These are phyloP conservation scores for Porphyra umbilicalis DNA, from an alignment of 31 red algal genomes.

Conservation along the genomic window DNA sequence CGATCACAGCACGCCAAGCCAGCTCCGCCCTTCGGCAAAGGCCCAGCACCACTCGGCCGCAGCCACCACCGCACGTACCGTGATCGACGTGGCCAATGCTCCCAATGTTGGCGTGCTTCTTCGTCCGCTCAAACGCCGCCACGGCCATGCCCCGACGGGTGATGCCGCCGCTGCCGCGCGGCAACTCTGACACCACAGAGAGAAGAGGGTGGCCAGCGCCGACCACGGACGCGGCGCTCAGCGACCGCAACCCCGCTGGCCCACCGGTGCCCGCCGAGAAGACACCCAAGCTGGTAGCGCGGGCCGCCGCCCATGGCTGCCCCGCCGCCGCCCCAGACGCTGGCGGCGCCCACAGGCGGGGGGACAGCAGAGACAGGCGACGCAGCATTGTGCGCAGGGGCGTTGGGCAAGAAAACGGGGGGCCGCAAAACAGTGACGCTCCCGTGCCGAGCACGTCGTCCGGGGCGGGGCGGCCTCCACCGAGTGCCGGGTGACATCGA, in stretches of 20 bases:
- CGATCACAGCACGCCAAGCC: too few relatives aligned
- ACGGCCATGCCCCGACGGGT: not conserved
- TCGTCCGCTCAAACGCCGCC: slow-evolving; percentile 45
- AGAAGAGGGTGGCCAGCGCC: not conserved
- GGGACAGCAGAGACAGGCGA: not conserved
- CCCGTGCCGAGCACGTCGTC: too few relatives aligned
- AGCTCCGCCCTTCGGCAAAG: too few relatives aligned
- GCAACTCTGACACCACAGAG: not conserved
- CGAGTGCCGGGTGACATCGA: too few relatives aligned
- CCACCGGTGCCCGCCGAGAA: not conserved
- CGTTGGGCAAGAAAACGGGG: too few relatives aligned
- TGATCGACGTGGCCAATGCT: slow-evolving; percentile 99
- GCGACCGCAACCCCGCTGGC: not conserved
- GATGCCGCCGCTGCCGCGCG: not conserved
- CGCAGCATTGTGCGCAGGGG: not conserved
- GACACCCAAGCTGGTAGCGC: not conserved
- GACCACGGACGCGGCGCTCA: not conserved
- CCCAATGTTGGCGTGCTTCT: slow-evolving; percentile 95
- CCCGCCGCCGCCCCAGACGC: not conserved
- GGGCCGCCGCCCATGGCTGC: not conserved
- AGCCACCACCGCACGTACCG: too few relatives aligned
- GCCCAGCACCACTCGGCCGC: too few relatives aligned
- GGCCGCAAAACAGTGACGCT: too few relatives aligned
- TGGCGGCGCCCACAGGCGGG: not conserved
- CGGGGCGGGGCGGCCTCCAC: too few relatives aligned